These are phyloP conservation scores for Sphaerobolus stellatus DNA, from an alignment of 1,284 basidiomycete species.

Conservation along the genomic window DNA sequence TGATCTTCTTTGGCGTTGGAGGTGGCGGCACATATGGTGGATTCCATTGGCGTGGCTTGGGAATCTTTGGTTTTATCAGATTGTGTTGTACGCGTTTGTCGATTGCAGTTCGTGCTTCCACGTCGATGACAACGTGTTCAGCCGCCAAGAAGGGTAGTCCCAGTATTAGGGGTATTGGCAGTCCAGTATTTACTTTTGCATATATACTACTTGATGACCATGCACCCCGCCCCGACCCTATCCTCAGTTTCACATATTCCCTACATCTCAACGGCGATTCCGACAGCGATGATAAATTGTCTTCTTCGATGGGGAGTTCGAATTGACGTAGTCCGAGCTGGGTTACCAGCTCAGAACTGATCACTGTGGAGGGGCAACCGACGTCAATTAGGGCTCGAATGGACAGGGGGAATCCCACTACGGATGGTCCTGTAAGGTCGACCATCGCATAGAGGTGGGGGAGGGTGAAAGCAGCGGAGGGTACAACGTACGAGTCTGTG, in stretches of 20 bases:
- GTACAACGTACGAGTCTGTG: neutral
- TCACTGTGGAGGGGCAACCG: no score
- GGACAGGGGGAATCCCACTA: neutral
- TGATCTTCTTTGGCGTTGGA: neutral
- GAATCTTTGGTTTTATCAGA: neutral
- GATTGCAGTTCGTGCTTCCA: no score
- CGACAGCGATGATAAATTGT: no score
- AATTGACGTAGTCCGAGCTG: neutral
- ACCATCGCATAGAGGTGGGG: neutral
- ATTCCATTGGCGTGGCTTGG: neutral
- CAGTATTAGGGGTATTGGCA: no score
- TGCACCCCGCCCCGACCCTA: no score
- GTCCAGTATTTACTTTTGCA: no score
- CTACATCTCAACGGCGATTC: neutral
- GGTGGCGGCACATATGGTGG: neutral
- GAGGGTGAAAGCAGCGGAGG: no score
- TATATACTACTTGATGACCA: no score
- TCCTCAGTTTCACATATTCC: no score
- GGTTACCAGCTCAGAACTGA: neutral
- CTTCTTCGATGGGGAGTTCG: neutral
- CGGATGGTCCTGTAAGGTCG: neutral
- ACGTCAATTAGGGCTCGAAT: neutral
- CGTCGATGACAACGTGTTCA: neutral
- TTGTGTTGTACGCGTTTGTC: neutral
- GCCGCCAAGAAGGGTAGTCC: neutral